Percentiles rank a stretch among this genome's conserved stretches.
These are phyloP conservation scores for Dictyostelium brefeldianum DNA, from an alignment of 78 protist genomes.

Conservation along the genomic window DNA sequence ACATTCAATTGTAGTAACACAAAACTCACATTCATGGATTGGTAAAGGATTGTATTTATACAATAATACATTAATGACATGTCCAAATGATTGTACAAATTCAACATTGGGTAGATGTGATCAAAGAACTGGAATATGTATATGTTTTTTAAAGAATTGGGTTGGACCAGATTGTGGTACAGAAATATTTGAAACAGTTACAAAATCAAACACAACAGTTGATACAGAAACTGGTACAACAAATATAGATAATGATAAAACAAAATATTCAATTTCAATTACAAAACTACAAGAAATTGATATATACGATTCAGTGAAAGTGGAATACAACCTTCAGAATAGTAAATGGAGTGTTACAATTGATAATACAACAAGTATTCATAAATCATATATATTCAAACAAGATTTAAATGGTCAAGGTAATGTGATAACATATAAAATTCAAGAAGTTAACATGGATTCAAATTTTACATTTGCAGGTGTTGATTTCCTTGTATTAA, in stretches of 20 bases:
- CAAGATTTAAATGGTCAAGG: background rate
- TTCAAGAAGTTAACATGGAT: background rate
- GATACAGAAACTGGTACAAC: background rate
- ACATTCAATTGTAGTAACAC: background rate
- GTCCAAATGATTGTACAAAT: constrained; percentile 10
- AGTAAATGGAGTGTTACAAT: background rate
- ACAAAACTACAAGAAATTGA: background rate
- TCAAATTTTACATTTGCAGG: constrained; percentile 43
- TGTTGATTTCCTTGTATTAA: background rate
- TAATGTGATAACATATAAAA: background rate
- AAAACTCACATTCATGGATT: background rate
- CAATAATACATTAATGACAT: background rate
- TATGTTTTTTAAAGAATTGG: background rate
- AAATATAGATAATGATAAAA: background rate
- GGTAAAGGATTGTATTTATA: background rate
- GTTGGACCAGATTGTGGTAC: background rate
- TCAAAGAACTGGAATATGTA: background rate
- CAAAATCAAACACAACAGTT: background rate
- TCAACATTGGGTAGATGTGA: background rate
- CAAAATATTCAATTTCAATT: constrained; percentile 1
- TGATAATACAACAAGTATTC: background rate
- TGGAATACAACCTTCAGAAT: background rate
- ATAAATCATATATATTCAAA: background rate
- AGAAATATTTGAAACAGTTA: background rate
- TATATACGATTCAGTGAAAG: background rate